These are phyloP conservation scores for Linaria vulgaris DNA, from an alignment of 257 asterid species.

Conservation along the genomic window DNA sequence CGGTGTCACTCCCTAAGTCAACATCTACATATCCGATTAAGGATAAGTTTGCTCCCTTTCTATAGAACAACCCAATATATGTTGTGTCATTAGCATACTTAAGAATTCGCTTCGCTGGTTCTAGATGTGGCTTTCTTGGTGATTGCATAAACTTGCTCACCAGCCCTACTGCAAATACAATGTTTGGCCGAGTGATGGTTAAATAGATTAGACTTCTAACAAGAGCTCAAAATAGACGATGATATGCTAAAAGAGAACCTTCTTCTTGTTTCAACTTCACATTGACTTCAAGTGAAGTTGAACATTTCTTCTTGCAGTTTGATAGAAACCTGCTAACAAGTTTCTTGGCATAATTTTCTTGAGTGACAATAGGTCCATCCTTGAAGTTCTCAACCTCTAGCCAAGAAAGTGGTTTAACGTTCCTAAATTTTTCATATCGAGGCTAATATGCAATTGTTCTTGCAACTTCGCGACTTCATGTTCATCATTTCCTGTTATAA, in stretches of 20 bases:
- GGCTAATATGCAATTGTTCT: not conserved
- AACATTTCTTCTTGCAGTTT: not conserved
- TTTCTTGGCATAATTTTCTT: slow-evolving; percentile 25
- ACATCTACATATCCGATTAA: not conserved
- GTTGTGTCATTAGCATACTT: not conserved
- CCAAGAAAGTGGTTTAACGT: slow-evolving; percentile 20
- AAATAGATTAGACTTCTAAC: slow-evolving; percentile 22
- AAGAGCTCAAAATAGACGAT: slow-evolving; percentile 11
- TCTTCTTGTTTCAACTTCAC: not conserved
- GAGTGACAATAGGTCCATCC: slow-evolving; percentile 11
- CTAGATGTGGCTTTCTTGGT: slow-evolving; percentile 8
- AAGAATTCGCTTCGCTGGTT: slow-evolving; percentile 15
- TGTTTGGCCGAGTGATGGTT: slow-evolving; percentile 16
- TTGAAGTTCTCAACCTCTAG: no score
- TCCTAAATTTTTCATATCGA: slow-evolving; percentile 28
- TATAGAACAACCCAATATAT: slow-evolving; percentile 1
- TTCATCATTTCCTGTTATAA: slow-evolving; percentile 20
- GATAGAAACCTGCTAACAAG: not conserved
- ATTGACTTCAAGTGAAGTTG: no score
- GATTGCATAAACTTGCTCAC: slow-evolving; percentile 13
- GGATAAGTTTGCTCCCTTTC: not conserved
- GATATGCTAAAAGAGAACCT: slow-evolving; percentile 3
- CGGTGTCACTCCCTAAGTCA: slow-evolving; percentile 20
- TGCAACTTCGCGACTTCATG: slow-evolving; percentile 3
- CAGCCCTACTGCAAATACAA: not conserved